phyloP scores from a whole-genome alignment of 345 rosid genomes.

The Lumnitzera littorea region DNA sequence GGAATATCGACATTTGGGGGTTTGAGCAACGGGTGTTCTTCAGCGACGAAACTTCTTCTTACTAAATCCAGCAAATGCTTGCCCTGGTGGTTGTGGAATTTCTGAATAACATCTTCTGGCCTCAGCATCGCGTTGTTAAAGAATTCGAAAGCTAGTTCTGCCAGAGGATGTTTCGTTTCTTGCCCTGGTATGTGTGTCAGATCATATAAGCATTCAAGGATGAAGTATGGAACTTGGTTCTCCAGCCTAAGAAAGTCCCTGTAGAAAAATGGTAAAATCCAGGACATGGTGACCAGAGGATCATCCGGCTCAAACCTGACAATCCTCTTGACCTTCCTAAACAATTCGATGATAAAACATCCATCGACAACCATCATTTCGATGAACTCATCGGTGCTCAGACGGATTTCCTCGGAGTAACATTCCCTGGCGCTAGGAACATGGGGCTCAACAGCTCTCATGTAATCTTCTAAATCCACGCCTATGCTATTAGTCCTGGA shows the following conservation, averaged over 20 bases:
- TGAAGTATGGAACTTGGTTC: conserved; percentile 64
- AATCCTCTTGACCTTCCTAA: conserved; percentile 39
- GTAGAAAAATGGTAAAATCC: conserved; percentile 64
- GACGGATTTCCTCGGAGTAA: conserved; percentile 49
- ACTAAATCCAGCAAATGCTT: conserved; percentile 71
- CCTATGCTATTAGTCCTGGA: conserved; percentile 21
- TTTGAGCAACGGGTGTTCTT: conserved; percentile 7
- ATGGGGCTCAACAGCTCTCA: conserved; percentile 28
- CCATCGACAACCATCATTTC: conserved; percentile 77
- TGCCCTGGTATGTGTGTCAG: conserved; percentile 21
- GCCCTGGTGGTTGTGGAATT: conserved; percentile 14
- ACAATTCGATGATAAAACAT: conserved; percentile 50
- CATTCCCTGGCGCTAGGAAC: conserved; percentile 51
- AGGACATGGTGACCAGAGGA: conserved; percentile 61
- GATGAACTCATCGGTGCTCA: conserved; percentile 34
- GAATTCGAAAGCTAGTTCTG: conserved; percentile 44
- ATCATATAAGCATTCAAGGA: conserved; percentile 51
- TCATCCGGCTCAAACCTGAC: conserved; percentile 42
- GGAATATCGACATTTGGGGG: conserved; percentile 7
- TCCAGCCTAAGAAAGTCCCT: conserved; percentile 49
- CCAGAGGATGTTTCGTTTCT: conserved; percentile 28
- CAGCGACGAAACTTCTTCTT: conserved; percentile 39
- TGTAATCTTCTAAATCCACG: conserved; percentile 31
- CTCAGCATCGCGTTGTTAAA: conserved; percentile 48
- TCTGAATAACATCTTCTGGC: conserved; percentile 21